A percentile compares a stretch with the other conserved stretches of the same genome.
phyloP scores from a whole-genome alignment of 495 filamentous ascomycete species.

The Neurospora sp. region DNA sequence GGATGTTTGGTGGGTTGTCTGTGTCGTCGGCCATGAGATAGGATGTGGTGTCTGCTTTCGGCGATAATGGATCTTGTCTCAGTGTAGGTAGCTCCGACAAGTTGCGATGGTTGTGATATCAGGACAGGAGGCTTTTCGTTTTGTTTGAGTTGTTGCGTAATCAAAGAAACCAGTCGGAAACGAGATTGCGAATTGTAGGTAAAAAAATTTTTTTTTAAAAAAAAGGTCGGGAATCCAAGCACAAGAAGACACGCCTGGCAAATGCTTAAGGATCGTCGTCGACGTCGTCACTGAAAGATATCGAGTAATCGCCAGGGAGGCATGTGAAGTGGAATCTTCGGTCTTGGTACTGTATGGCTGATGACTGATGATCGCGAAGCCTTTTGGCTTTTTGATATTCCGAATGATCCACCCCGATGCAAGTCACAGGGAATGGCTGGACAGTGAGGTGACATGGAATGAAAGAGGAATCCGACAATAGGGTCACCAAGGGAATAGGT shows the following conservation, averaged over 20 bases:
- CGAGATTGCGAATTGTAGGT: background rate
- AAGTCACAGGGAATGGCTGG: background rate
- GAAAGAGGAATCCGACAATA: background rate
- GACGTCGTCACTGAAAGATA: background rate
- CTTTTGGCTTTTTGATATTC: background rate
- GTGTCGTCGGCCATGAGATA: conserved; percentile 20
- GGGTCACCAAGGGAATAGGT: background rate
- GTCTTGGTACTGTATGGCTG: background rate
- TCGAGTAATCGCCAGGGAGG: background rate
- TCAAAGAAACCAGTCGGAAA: background rate
- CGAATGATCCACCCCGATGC: background rate
- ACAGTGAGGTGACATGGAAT: background rate
- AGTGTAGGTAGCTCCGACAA: background rate
- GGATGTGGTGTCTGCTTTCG: background rate
- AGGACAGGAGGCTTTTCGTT: background rate
- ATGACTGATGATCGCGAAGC: background rate
- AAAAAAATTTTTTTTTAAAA: no score
- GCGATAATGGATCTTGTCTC: background rate
- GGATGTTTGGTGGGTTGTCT: conserved; percentile 9
- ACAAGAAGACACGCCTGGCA: background rate
- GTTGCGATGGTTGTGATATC: background rate
- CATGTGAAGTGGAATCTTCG: background rate
- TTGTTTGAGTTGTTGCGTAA: background rate
- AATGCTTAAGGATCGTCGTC: background rate
- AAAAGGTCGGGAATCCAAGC: background rate